Percentiles rank a stretch among this genome's conserved stretches.
These are phyloP conservation scores for Flaveria linearis DNA, from an alignment of 129 eudicot species.

Conservation along the genomic window DNA sequence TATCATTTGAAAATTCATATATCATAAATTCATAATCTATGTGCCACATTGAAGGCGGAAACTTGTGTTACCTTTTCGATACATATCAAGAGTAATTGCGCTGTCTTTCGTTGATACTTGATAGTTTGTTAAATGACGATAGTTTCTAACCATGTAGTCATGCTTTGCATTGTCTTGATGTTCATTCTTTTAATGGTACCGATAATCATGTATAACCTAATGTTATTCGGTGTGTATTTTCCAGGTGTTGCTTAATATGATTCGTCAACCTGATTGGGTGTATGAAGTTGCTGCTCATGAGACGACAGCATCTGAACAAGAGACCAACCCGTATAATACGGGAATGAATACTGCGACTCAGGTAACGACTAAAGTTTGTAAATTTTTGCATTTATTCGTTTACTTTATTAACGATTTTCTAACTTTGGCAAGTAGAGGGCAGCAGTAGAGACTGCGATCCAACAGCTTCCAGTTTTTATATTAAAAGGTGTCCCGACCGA, in stretches of 20 bases:
- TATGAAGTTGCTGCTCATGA: conserved; percentile 79
- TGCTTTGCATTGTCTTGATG: neutral
- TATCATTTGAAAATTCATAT: neutral
- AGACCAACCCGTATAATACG: conserved; percentile 61
- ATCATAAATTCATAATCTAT: neutral
- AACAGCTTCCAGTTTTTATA: conserved; percentile 77
- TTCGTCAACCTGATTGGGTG: conserved; percentile 90
- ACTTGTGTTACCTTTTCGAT: neutral
- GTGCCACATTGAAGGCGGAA: neutral
- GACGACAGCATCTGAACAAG: conserved; percentile 76
- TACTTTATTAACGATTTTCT: neutral
- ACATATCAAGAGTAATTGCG: conserved; percentile 11
- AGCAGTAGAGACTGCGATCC: conserved; percentile 80
- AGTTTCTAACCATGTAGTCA: neutral
- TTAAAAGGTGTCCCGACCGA: conserved; percentile 91
- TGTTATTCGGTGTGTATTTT: neutral
- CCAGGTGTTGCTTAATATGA: conserved; percentile 82
- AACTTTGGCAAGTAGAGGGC: conserved; percentile 55
- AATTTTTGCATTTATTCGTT: neutral
- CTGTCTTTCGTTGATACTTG: conserved; percentile 1
- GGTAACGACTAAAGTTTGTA: conserved; percentile 41
- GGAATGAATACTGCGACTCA: conserved; percentile 70
- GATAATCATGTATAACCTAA: neutral
- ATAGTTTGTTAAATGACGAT: neutral
- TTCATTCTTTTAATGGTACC: neutral